Conservation (phyloP, 176 grass and related monocot genomes). For the Leersia perrieri region DNA sequence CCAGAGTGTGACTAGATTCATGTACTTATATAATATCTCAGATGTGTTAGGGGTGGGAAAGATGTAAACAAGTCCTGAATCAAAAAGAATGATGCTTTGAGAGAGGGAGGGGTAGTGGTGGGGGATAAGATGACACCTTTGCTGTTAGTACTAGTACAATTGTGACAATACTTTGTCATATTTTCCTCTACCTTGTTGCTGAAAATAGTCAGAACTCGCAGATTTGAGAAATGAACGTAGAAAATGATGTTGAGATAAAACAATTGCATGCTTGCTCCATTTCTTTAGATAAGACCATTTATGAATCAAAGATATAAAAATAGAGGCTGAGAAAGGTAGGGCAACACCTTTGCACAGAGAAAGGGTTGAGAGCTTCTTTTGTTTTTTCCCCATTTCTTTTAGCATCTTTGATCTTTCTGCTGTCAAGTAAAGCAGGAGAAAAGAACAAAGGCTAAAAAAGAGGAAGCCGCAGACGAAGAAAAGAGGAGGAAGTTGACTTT, state of each 20-base stretch:
- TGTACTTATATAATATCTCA: constrained; percentile 9
- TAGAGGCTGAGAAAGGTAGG: constrained; percentile 41
- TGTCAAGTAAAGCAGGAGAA: constrained; percentile 47
- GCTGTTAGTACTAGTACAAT: not conserved
- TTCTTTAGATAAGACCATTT: constrained; percentile 6
- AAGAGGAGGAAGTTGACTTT: constrained; percentile 37
- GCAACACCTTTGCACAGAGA: constrained; percentile 39
- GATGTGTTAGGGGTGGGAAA: not conserved
- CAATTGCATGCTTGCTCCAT: not conserved
- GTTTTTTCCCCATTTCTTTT: constrained; percentile 34
- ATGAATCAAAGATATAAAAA: constrained; percentile 12
- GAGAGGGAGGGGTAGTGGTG: not conserved
- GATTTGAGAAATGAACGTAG: constrained; percentile 1
- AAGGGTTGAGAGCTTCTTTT: constrained; percentile 39
- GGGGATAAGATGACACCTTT: not conserved
- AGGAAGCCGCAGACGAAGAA: constrained; percentile 23
- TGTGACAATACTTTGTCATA: not conserved
- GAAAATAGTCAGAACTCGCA: not conserved
- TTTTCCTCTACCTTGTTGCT: not conserved
- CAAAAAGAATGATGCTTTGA: not conserved
- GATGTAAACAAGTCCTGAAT: not conserved
- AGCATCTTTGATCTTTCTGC: constrained; percentile 41
- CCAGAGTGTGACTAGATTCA: not conserved
- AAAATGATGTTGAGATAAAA: not conserved
- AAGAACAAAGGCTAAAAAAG: constrained; percentile 42